Conservation (phyloP, 805 yeast genomes). For the Kazachstania martiniae region DNA sequence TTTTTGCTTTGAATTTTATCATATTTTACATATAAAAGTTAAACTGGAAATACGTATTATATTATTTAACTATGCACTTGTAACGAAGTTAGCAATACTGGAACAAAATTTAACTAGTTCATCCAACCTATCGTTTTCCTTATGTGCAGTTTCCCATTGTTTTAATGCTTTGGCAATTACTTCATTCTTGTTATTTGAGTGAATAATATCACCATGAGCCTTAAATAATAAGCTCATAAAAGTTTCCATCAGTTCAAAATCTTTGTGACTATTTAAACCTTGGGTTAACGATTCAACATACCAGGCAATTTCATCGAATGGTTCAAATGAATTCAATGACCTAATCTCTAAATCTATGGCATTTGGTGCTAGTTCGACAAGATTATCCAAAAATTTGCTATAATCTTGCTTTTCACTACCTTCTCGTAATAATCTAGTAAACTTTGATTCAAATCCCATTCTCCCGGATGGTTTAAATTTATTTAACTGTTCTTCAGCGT, state of each 20-base stretch:
- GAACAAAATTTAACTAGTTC: constrained; percentile 67
- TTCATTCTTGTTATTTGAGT: constrained; percentile 28
- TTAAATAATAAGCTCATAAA: constrained; percentile 63
- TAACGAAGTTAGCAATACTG: constrained; percentile 58
- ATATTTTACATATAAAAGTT: not conserved
- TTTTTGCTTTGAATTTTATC: not conserved
- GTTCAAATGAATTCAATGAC: constrained; percentile 57
- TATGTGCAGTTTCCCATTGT: constrained; percentile 38
- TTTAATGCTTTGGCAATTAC: constrained; percentile 37
- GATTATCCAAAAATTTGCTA: constrained; percentile 39
- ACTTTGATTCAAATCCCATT: constrained; percentile 58
- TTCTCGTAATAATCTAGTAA: constrained; percentile 54
- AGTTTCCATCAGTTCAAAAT: constrained; percentile 76
- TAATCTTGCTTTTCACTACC: constrained; percentile 34
- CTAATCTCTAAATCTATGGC: constrained; percentile 77
- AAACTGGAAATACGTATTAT: too few relatives aligned
- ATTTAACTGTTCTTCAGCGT: constrained; percentile 22
- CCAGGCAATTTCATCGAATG: constrained; percentile 51
- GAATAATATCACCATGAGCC: constrained; percentile 74
- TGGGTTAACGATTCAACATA: constrained; percentile 58
- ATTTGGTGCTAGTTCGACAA: constrained; percentile 62
- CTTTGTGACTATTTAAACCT: constrained; percentile 44
- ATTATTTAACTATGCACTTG: constrained; percentile 15
- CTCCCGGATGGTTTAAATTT: constrained; percentile 21
- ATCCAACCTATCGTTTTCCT: constrained; percentile 44